Percentiles rank a stretch among this genome's conserved stretches.
Evolutionary conservation across 1,139 yeast genomes (phyloP).

Genomic region (Kodamaea suecica): DNA sequence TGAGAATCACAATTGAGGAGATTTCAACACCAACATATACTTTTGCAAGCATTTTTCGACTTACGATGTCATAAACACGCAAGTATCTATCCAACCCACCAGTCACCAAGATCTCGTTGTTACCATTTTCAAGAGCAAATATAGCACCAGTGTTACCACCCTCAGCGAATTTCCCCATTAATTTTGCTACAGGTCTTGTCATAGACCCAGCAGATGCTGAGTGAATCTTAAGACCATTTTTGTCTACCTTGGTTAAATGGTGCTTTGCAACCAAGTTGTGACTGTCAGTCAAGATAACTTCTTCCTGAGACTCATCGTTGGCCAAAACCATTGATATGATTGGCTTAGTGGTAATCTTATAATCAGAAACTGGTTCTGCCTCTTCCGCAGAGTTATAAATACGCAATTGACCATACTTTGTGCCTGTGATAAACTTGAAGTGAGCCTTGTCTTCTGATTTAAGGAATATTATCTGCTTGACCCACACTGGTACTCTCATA

Average conservation of each 20-base stretch:
- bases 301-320: constrained; percentile 25
- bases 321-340: constrained; percentile 38
- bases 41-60: constrained; percentile 62
- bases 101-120: constrained; percentile 39
- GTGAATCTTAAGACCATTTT: constrained; percentile 34
- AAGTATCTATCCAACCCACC: constrained; percentile 89
- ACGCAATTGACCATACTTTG: constrained; percentile 68
- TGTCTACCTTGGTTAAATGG: constrained; percentile 39
- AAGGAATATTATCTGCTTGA: constrained; percentile 49
- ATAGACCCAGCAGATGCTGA: constrained; percentile 47
- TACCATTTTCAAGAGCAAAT: constrained; percentile 24
- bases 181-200: constrained; percentile 35
- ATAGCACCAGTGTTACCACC: constrained; percentile 50
- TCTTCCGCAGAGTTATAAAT: constrained; percentile 59
- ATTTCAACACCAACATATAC: constrained; percentile 75
- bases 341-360: constrained; percentile 49
- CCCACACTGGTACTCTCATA: constrained; percentile 66
- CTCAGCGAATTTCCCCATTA: constrained; percentile 40
- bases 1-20: constrained; percentile 52
- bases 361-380: constrained; percentile 53
- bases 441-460: constrained; percentile 24
- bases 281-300: constrained; percentile 55
- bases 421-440: constrained; percentile 56
- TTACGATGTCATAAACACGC: constrained; percentile 62
- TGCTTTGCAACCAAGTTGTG: constrained; percentile 54